Base-by-base conservation (phyloP, 164 flowering plant species). In the Liriodendron chinense region DNA sequence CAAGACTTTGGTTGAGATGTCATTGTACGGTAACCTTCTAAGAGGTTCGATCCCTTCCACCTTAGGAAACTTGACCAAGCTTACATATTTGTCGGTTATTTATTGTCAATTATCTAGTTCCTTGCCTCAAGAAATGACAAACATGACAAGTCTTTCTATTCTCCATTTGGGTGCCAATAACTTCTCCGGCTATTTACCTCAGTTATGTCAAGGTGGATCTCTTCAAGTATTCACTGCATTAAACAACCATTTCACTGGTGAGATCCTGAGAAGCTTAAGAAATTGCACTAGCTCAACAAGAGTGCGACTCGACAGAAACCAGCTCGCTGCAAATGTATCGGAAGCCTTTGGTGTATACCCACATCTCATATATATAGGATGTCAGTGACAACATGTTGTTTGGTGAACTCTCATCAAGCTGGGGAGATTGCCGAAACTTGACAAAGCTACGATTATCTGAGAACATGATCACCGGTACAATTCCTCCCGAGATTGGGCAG, bases 271-370 rank as follows among this genome's bases (percentile, higher is more conserved):
- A 56, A 43, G 73, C 63, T 25, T 71, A 20, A 56, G 62, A 24
- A 53, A 71, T 20, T 71, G 73, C 28, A 21, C 62, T 24, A 71
- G 28, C 7, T 71, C 53, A 28, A 10, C n/a, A 14, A 22, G 62
- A 24, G 64, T 90, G 16, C 80, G 92, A 18, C 74, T 92, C 9
- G 91, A 88, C 63, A 74, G 77, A 56, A 90, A 90, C 79, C 76
- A 72, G 1, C 82, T 92, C 67, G 78, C 74, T 5, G 89, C 88
- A 49, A 70, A 81, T 69, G 69, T 85, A 67, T 74, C 85, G 0
- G 72, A 81, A 9, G 81, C 82, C 49, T 84, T 85, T 70, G 87
- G 87, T 18, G 75, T 63, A 8, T 77, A 80, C 66, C 83, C 82
- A 16, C 9, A 9, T n/a, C 80, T 85, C 8, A 20, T 3, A 3